These are phyloP conservation scores for Viola odorata DNA, from an alignment of 345 rosid genomes.

Conservation along the genomic window DNA sequence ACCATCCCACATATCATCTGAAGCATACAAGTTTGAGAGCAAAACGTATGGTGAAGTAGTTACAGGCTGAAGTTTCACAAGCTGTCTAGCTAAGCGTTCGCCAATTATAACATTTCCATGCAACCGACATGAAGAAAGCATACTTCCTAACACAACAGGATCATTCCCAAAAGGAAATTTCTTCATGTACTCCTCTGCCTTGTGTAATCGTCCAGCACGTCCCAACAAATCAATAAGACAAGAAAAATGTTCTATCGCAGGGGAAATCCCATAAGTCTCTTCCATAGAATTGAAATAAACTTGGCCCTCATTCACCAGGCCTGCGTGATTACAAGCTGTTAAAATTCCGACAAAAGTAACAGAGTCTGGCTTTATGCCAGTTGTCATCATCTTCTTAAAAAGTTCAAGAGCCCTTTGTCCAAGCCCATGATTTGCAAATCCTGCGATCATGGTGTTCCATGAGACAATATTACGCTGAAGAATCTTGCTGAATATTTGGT, in stretches of 20 bases:
- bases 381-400: conserved; percentile 41
- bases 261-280: conserved; percentile 37
- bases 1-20: conserved; percentile 51
- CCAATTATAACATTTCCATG: conserved; percentile 42
- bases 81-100: conserved; percentile 38
- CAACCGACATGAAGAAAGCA: conserved; percentile 54
- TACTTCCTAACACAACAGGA: conserved; percentile 48
- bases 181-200: conserved; percentile 43
- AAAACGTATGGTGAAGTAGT: conserved; percentile 54
- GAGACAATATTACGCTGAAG: conserved; percentile 39
- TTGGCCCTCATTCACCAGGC: conserved; percentile 50
- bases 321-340: conserved; percentile 61
- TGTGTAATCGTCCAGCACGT: conserved; percentile 49
- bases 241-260: conserved; percentile 52
- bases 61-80: conserved; percentile 37
- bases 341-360: conserved; percentile 51
- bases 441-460: conserved; percentile 63
- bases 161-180: conserved; percentile 37
- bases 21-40: conserved; percentile 55
- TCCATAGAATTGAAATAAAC: conserved; percentile 38
- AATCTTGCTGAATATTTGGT: conserved; percentile 37
- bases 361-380: conserved; percentile 43
- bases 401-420: conserved; percentile 39
- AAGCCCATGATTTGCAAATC: conserved; percentile 51
- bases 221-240: conserved; percentile 62